Percentiles rank a stretch among this genome's conserved stretches.
Evolutionary conservation across 495 filamentous ascomycete species (phyloP).

Genomic region (Aspergillus haitiensis): DNA sequence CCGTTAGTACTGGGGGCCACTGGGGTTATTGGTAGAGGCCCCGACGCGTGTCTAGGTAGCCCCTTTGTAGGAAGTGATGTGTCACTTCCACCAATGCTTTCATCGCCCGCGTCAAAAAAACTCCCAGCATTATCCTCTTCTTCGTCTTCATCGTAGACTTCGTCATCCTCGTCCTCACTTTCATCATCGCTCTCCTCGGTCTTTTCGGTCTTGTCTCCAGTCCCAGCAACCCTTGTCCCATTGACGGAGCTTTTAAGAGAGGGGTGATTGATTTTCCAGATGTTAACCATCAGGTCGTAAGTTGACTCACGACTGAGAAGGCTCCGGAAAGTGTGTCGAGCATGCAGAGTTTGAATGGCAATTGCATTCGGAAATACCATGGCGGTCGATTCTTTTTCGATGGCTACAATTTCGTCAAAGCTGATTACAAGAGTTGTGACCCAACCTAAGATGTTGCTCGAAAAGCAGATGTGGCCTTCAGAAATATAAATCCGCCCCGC

Average conservation of each 20-base stretch:
- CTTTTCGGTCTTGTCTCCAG: conserved; percentile 88
- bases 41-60: conserved; percentile 66
- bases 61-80: conserved; percentile 52
- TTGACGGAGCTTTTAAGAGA: conserved; percentile 84
- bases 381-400: conserved; percentile 96
- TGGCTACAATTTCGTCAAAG: conserved; percentile 94
- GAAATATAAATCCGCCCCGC: conserved; percentile 95
- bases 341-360: conserved; percentile 92
- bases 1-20: conserved; percentile 33
- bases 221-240: conserved; percentile 78
- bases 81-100: conserved; percentile 63
- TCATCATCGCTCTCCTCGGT: conserved; percentile 63
- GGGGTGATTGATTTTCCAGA: conserved; percentile 96
- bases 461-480: conserved; percentile 97
- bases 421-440: conserved; percentile 95
- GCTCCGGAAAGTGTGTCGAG: conserved; percentile 93
- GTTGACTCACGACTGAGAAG: conserved; percentile 92
- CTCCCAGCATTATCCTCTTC: conserved; percentile 57
- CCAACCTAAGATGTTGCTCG: conserved; percentile 98
- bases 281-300: conserved; percentile 94
- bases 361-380: conserved; percentile 97
- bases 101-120: conserved; percentile 60
- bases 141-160: conserved; percentile 77
- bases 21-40: conserved; percentile 49
- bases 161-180: conserved; percentile 67